Evolutionary conservation across 1,284 basidiomycete genomes (phyloP).

Genomic region (Hymenochaete sp.): DNA sequence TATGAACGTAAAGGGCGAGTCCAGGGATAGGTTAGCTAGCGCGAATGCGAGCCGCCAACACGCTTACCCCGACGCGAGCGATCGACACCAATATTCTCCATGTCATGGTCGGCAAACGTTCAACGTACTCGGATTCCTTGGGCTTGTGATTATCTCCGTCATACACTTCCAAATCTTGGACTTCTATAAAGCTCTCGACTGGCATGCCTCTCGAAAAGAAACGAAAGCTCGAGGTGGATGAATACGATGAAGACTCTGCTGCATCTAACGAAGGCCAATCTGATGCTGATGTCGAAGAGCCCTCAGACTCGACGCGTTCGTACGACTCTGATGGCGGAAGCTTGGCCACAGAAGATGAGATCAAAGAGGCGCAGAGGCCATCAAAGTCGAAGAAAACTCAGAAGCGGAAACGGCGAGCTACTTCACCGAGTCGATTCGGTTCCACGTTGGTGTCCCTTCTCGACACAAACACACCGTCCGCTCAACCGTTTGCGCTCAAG

Average conservation of each 20-base stretch:
- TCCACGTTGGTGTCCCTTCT: constrained; percentile 61
- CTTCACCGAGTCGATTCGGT: constrained; percentile 65
- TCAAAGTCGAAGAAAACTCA: constrained; percentile 67
- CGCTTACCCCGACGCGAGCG: no score
- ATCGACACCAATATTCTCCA: no score
- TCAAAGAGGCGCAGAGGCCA: constrained; percentile 37
- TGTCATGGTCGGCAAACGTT: no score
- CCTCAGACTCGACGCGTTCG: constrained; percentile 27
- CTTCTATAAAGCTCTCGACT: constrained; percentile 25
- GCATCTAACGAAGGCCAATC: not conserved
- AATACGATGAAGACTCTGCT: constrained; percentile 1
- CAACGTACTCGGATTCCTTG: no score
- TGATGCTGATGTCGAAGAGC: constrained; percentile 22
- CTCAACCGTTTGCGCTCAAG: constrained; percentile 64
- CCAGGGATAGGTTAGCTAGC: no score
- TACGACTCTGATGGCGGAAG: constrained; percentile 19
- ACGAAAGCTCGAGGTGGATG: constrained; percentile 21
- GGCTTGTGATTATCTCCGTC: not conserved
- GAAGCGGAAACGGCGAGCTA: constrained; percentile 73
- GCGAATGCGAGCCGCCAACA: no score
- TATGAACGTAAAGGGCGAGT: no score
- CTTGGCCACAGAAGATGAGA: constrained; percentile 56
- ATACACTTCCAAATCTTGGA: constrained; percentile 20
- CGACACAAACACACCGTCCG: constrained; percentile 55
- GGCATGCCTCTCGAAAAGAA: no score